Evolutionary conservation across 305 asterid species (phyloP).

Genomic region (Fraxinus xanthoxyloides): DNA sequence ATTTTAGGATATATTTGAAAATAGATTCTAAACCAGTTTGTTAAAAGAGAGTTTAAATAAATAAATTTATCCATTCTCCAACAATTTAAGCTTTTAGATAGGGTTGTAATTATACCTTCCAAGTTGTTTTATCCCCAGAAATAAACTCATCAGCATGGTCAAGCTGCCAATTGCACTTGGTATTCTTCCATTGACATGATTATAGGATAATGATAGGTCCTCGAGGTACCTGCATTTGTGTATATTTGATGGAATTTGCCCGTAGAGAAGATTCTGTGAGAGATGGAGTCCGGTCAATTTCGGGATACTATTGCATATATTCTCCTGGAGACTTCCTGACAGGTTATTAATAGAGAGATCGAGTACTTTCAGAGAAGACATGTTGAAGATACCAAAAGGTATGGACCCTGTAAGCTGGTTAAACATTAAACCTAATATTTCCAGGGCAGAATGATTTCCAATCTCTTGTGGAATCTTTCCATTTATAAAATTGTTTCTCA

Average conservation of each 20-base stretch:
- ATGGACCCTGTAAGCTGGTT: conserved; percentile 8
- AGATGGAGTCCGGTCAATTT: neutral
- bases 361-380: neutral
- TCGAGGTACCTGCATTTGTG: conserved; percentile 5
- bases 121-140: conserved; percentile 21
- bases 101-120: conserved; percentile 8
- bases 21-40: no score
- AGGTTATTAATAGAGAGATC: neutral
- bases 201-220: conserved; percentile 1
- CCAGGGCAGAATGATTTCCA: conserved; percentile 8
- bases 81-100: neutral
- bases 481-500: conserved; percentile 14
- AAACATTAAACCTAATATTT: neutral
- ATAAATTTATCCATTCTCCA: no score
- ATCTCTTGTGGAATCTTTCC: conserved; percentile 30
- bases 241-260: neutral
- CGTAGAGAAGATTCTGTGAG: neutral
- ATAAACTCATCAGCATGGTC: conserved; percentile 20
- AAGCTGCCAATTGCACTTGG: conserved; percentile 15
- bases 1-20: neutral
- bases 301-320: neutral
- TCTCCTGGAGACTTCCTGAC: neutral
- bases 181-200: conserved; percentile 19
- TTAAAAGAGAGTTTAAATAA: no score
- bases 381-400: neutral